Percentiles rank a stretch among this genome's conserved stretches.
phyloP scores from a whole-genome alignment of 306 rosid species.

The Begonia peltatifolia region DNA sequence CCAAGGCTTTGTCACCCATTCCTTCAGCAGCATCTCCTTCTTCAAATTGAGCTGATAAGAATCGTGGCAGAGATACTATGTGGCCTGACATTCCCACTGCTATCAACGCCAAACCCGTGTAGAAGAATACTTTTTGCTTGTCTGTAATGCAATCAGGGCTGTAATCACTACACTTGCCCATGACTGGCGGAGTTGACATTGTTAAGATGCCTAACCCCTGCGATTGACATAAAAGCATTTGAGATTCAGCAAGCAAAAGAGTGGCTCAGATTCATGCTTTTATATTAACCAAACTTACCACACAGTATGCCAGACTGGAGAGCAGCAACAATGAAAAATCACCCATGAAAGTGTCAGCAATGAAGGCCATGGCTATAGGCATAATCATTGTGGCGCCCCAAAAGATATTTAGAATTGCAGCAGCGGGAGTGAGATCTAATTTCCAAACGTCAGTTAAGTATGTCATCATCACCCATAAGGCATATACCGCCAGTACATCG shows the following conservation, averaged over 20 bases:
- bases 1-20: neutral
- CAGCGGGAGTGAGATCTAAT: constrained; percentile 6
- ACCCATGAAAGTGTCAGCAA: constrained; percentile 14
- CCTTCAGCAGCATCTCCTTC: neutral
- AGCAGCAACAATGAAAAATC: constrained; percentile 6
- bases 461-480: constrained; percentile 5
- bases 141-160: constrained; percentile 8
- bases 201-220: constrained; percentile 16
- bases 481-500: neutral
- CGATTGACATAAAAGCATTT: neutral
- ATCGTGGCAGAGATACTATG: neutral
- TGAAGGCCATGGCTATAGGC: constrained; percentile 10
- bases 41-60: neutral
- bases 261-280: no score
- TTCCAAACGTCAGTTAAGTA: constrained; percentile 14
- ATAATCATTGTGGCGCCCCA: constrained; percentile 6
- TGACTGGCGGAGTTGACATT: constrained; percentile 19
- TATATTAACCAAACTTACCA: constrained; percentile 6
- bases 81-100: constrained; percentile 13
- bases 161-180: constrained; percentile 11
- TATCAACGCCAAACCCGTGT: constrained; percentile 9
- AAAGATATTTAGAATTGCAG: constrained; percentile 13
- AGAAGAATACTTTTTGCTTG: constrained; percentile 9
- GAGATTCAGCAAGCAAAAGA: no score
- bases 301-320: constrained; percentile 8